A percentile compares a stretch with the other conserved stretches of the same genome.
Conservation (phyloP, 2,329 filamentous ascomycete genomes). For the Epicoccum nigrum region DNA sequence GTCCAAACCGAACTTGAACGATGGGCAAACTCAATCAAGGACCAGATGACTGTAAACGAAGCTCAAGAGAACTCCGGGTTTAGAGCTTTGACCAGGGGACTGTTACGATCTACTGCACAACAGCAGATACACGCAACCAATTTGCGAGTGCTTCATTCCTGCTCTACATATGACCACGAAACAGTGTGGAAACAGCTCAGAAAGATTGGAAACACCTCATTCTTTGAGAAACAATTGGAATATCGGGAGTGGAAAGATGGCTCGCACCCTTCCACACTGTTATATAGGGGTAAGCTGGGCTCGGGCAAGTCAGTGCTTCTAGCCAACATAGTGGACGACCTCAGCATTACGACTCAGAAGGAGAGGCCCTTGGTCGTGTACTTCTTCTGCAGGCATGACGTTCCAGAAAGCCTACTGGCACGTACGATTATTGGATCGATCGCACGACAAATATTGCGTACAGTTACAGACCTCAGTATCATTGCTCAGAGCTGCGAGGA, state of each 20-base stretch:
- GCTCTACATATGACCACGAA: constrained; percentile 51
- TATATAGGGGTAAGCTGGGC: constrained; percentile 51
- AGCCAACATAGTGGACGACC: constrained; percentile 52
- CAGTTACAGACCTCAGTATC: constrained; percentile 27
- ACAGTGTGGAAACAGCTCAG: constrained; percentile 52
- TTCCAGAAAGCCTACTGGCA: constrained; percentile 30
- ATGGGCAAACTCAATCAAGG: constrained; percentile 44
- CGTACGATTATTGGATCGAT: constrained; percentile 34
- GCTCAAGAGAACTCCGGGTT: constrained; percentile 35
- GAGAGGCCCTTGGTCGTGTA: constrained; percentile 22
- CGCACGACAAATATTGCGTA: constrained; percentile 46
- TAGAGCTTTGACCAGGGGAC: constrained; percentile 24
- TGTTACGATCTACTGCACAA: constrained; percentile 25
- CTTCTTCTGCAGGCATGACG: constrained; percentile 38
- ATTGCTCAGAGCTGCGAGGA: constrained; percentile 10
- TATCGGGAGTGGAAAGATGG: constrained; percentile 41
- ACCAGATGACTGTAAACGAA: constrained; percentile 40
- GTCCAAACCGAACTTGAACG: neutral
- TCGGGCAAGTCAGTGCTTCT: constrained; percentile 55
- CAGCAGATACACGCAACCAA: constrained; percentile 25
- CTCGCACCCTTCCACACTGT: constrained; percentile 35
- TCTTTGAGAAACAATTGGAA: constrained; percentile 24
- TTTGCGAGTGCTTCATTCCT: constrained; percentile 46
- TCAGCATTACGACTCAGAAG: constrained; percentile 13
- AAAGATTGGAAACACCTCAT: constrained; percentile 48